These are phyloP conservation scores for Aureobasidium musti DNA, from an alignment of 2,329 filamentous ascomycete genomes.

Conservation along the genomic window DNA sequence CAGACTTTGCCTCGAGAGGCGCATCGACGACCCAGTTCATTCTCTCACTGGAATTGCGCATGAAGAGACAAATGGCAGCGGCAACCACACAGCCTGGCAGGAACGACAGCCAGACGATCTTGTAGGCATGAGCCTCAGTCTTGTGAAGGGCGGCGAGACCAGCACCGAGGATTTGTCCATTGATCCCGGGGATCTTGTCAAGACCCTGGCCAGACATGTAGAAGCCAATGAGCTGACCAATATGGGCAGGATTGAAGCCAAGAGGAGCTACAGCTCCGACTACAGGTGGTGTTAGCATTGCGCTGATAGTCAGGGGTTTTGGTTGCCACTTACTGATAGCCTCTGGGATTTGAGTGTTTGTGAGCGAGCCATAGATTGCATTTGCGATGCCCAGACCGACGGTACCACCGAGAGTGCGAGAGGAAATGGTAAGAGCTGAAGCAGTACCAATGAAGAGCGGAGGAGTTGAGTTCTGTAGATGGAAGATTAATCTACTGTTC, in stretches of 20 bases:
- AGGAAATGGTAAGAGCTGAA: slow-evolving; percentile 25
- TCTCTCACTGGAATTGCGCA: slow-evolving; percentile 15
- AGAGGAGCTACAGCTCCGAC: slow-evolving; percentile 17
- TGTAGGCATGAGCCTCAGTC: slow-evolving; percentile 17
- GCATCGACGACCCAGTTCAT: slow-evolving; percentile 26
- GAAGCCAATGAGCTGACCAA: slow-evolving; percentile 23
- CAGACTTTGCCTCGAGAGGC: not conserved
- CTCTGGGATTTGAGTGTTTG: slow-evolving; percentile 20
- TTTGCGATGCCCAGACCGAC: slow-evolving; percentile 25
- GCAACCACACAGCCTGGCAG: not conserved
- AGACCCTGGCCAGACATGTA: slow-evolving; percentile 23
- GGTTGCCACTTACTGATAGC: slow-evolving; percentile 1
- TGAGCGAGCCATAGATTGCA: slow-evolving; percentile 21
- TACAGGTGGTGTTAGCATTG: not conserved
- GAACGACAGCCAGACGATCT: slow-evolving; percentile 3
- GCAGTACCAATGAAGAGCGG: slow-evolving; percentile 25
- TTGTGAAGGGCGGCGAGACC: slow-evolving; percentile 1
- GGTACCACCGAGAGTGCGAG: slow-evolving; percentile 18
- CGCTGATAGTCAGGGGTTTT: not conserved
- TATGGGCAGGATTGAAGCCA: slow-evolving; percentile 8
- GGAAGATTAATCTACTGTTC: not conserved
- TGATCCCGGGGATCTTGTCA: slow-evolving; percentile 15
- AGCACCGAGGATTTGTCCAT: slow-evolving; percentile 6
- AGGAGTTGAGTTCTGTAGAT: slow-evolving; percentile 8
- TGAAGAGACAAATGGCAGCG: slow-evolving; percentile 1